Conservation (phyloP, 345 rosid genomes). For the Linum lewisii region DNA sequence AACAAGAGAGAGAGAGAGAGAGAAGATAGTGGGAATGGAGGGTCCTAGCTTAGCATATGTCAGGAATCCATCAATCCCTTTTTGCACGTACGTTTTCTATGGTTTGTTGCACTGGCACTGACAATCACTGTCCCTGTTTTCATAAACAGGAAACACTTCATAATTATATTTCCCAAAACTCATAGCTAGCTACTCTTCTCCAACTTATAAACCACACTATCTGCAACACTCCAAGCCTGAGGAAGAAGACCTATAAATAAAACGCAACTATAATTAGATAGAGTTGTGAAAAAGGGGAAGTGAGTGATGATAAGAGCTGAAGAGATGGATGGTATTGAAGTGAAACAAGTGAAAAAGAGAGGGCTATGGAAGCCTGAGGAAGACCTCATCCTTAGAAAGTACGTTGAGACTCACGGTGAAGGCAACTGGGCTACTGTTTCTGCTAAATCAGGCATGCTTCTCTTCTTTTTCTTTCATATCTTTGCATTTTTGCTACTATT, state of each 20-base stretch:
- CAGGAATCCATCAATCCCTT: no score
- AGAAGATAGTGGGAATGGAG: no score
- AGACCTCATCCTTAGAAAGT: constrained; percentile 54
- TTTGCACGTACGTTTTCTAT: background rate
- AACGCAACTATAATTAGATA: background rate
- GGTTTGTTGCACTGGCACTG: background rate
- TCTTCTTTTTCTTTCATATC: background rate
- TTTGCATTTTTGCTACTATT: background rate
- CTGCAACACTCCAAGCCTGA: no score
- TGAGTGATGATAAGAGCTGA: background rate
- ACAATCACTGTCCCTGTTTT: background rate
- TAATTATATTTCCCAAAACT: no score
- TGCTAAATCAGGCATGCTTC: constrained; percentile 40
- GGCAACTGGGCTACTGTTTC: constrained; percentile 78
- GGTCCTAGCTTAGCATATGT: no score
- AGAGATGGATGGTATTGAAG: constrained; percentile 28
- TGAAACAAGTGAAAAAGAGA: constrained; percentile 38
- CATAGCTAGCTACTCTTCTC: no score
- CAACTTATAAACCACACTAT: no score
- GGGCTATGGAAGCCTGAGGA: constrained; percentile 91
- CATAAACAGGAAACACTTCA: no score
- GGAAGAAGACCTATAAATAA: background rate
- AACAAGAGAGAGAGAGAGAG: no score
- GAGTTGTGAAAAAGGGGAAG: background rate
- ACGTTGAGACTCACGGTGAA: constrained; percentile 71